phyloP scores from a whole-genome alignment of 225 moss, liverwort and hornwort species.

The Lunularia cruciata region DNA sequence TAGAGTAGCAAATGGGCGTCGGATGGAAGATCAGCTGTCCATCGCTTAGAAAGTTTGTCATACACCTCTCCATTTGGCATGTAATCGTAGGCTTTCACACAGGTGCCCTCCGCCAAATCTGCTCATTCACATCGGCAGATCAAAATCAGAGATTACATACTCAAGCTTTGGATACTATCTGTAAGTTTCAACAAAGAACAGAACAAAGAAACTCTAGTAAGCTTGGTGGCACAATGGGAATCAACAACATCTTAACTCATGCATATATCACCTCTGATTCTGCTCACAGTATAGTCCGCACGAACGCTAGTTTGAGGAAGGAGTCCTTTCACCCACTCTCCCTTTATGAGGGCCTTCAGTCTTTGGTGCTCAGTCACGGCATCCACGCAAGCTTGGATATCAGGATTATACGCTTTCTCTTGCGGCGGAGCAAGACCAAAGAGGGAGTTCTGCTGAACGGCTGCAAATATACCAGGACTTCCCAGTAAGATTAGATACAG shows the following conservation, averaged over 20 bases:
- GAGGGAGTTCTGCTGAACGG: slow-evolving; percentile 61
- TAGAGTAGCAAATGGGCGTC: slow-evolving; percentile 92
- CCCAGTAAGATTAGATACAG: too few relatives aligned
- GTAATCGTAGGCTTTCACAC: slow-evolving; percentile 86
- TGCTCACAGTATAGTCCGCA: slow-evolving; percentile 68
- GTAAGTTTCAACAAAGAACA: neutral
- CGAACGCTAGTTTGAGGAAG: slow-evolving; percentile 75
- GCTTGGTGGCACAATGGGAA: neutral
- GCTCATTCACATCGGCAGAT: slow-evolving; percentile 23
- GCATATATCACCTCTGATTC: slow-evolving; percentile 61
- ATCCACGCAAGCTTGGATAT: slow-evolving; percentile 80
- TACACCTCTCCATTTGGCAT: slow-evolving; percentile 63
- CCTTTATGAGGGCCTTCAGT: slow-evolving; percentile 87
- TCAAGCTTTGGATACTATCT: neutral
- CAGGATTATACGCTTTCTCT: slow-evolving; percentile 66
- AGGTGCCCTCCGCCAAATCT: slow-evolving; percentile 93
- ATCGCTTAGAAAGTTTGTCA: slow-evolving; percentile 47
- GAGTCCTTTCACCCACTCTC: slow-evolving; percentile 97
- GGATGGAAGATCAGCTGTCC: slow-evolving; percentile 71
- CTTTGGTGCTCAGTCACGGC: slow-evolving; percentile 99
- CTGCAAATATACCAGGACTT: too few relatives aligned
- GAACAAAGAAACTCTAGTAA: neutral
- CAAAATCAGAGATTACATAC: neutral
- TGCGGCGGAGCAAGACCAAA: slow-evolving; percentile 73
- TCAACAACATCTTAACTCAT: neutral